A percentile compares a stretch with the other conserved stretches of the same genome.
Conservation (phyloP, 192 early-diverging fungal species). For the Backusella tuberculispora region DNA sequence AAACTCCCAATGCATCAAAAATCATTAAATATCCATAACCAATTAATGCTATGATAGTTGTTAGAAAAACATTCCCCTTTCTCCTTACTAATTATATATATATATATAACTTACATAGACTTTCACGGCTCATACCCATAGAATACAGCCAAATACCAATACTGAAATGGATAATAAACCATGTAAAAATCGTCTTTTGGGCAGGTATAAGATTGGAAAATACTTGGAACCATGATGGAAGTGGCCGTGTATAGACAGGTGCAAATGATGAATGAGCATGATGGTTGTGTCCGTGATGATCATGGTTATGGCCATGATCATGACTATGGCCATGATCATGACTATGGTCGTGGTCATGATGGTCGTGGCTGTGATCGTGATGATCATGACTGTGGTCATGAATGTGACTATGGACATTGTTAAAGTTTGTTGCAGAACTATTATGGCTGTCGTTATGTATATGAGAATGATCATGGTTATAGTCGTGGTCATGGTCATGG, state of each 20-base stretch:
- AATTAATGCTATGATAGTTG: slow-evolving; percentile 42
- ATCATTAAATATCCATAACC: slow-evolving; percentile 55
- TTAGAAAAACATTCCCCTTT: not conserved
- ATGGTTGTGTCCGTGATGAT: slow-evolving; percentile 30
- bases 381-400: slow-evolving; percentile 27
- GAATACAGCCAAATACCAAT: slow-evolving; percentile 50
- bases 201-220: slow-evolving; percentile 45
- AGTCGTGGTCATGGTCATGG: not conserved
- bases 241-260: slow-evolving; percentile 29
- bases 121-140: slow-evolving; percentile 47
- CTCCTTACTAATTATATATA: not conserved
- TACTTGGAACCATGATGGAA: slow-evolving; percentile 47
- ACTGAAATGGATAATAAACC: slow-evolving; percentile 47
- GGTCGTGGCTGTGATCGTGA: slow-evolving; percentile 18
- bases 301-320: slow-evolving; percentile 27
- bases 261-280: slow-evolving; percentile 22
- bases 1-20: slow-evolving; percentile 63
- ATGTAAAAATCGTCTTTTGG: slow-evolving; percentile 62
- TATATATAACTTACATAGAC: slow-evolving; percentile 46
- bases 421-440: not conserved
- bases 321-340: not conserved
- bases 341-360: slow-evolving; percentile 29
- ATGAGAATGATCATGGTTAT: not conserved
- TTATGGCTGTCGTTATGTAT: slow-evolving; percentile 24
- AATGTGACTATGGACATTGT: slow-evolving; percentile 30